These are phyloP conservation scores for Hyaloscypha hepaticicola DNA, from an alignment of 495 filamentous ascomycete genomes.

Conservation along the genomic window DNA sequence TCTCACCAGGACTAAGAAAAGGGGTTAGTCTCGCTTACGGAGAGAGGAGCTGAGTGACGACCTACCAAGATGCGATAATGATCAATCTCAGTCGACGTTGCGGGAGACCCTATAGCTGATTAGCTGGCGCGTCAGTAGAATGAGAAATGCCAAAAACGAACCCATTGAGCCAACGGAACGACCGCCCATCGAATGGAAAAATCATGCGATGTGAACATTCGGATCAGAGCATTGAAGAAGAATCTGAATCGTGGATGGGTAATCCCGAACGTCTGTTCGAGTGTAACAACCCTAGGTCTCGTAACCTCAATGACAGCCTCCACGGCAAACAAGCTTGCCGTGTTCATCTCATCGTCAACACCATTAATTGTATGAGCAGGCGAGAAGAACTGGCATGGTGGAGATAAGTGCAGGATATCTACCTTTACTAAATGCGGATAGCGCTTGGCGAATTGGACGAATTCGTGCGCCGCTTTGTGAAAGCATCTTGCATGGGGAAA, in stretches of 20 bases:
- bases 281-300: slow-evolving; percentile 70
- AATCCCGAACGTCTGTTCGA: slow-evolving; percentile 82
- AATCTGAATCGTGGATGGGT: slow-evolving; percentile 33
- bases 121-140: neutral
- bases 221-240: slow-evolving; percentile 61
- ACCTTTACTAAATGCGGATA: slow-evolving; percentile 37
- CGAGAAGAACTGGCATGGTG: slow-evolving; percentile 83
- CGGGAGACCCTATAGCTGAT: slow-evolving; percentile 53
- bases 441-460: slow-evolving; percentile 39
- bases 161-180: slow-evolving; percentile 43
- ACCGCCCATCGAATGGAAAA: slow-evolving; percentile 64
- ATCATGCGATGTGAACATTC: slow-evolving; percentile 60
- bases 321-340: slow-evolving; percentile 66
- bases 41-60: neutral
- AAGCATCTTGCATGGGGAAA: slow-evolving; percentile 50
- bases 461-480: slow-evolving; percentile 46
- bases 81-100: slow-evolving; percentile 64
- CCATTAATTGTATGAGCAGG: slow-evolving; percentile 67
- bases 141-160: slow-evolving; percentile 8
- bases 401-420: slow-evolving; percentile 78
- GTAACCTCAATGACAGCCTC: slow-evolving; percentile 54
- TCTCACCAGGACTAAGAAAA: slow-evolving; percentile 66
- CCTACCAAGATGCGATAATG: slow-evolving; percentile 76
- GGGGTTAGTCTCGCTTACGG: slow-evolving; percentile 7
- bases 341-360: slow-evolving; percentile 71